Base-by-base conservation (phyloP, 768 basidiomycete species). In the Amanita brunnescens region DNA sequence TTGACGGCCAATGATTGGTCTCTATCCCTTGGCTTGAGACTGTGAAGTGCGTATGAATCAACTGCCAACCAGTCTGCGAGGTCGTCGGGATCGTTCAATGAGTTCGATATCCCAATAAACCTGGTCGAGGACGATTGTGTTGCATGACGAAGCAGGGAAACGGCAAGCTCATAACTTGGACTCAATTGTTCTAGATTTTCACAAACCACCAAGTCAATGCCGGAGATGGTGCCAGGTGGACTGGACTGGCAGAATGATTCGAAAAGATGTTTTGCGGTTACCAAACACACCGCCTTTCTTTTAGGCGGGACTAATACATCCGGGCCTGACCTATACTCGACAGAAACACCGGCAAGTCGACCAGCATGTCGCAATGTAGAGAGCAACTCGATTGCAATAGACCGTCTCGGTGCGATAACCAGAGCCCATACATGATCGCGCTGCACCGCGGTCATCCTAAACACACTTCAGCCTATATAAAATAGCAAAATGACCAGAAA, bases 181-280 rank as follows among this genome's bases (percentile, higher is more conserved):
- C 91, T 83, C 49, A 99, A 72, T 26, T 87, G 79, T 58, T 98
- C 89, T 14, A 99, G 69, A 58, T 86, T 84, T 55, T 97, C 93
- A 54, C 87, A 85, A 3, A 98, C 61, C 29, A 94, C 79, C 30
- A 95, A 63, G 55, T 76, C 70, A 18, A 92, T 72, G 38, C 70
- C 71, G 4, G 55, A 63, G 16, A 72, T 53, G n/a, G 66, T 54
- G 9, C 51, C 42, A 29, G 57, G 58, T 9, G 62, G 58, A 45
- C 64, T 59, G 26, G 64, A 60, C 21, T 64, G 57, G 7, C 61
- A 68, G 33, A 84, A 55, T 6, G 71, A 68, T 30, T 64, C 50
- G 12, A 86, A 69, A 9, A 87, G 69, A 42, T 73, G 67, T 9
- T 67, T 50, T 3, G 86, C 71, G 8, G 85, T 81, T 12, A 76